Base-by-base conservation (phyloP, 371 early-diverging fungal genomes). In the Apophysomyces sp. region DNA sequence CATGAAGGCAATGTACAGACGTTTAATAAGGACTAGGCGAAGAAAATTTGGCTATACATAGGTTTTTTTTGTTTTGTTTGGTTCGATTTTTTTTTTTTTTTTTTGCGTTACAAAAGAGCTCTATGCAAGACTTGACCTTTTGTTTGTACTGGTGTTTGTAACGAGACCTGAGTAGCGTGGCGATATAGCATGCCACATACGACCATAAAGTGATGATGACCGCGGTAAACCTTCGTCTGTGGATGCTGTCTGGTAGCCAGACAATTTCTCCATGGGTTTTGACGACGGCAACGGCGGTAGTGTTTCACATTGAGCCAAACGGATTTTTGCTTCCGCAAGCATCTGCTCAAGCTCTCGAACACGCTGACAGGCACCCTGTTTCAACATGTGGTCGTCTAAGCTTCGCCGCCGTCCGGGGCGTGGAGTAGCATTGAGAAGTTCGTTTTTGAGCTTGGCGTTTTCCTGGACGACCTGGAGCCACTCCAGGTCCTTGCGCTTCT, bases 161-260 rank as follows among this genome's bases (percentile, higher is more conserved):
- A 21, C 29, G 18, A 29, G 16, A 37, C 52, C 31, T 30, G 21
- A 26, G 18, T 30, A 55, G 12, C 55, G 60, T n/a, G 60, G 69
- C 0, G 69, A 55, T 27, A 69, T 31, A 8, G 65, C 69, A 52
- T 64, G 64, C 69, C 65, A 69, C 26, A 69, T 49, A 9, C 65
- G 63, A 9, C 69, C 65, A 55, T 69, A 69, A 16, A 69, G 52
- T 3, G 69, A 68, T n/a, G 60, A 52, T 16, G 69, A 65, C n/a
- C 65, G 40, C 1, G 40, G 37, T 49, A 32, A 21, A 24, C 26
- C 16, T 37, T 29, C 37, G 2, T 37, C 27, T n/a, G 26, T n/a
- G 4, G 57, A 31, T 29, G 36, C 9, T 7, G 34, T 34, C 4
- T 8, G 16, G 3, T 44, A 9, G 9, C 49, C 24, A 44, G 16